Base-by-base conservation (phyloP, 2,329 filamentous ascomycete species). In the Fonsecaea pugnacius region DNA sequence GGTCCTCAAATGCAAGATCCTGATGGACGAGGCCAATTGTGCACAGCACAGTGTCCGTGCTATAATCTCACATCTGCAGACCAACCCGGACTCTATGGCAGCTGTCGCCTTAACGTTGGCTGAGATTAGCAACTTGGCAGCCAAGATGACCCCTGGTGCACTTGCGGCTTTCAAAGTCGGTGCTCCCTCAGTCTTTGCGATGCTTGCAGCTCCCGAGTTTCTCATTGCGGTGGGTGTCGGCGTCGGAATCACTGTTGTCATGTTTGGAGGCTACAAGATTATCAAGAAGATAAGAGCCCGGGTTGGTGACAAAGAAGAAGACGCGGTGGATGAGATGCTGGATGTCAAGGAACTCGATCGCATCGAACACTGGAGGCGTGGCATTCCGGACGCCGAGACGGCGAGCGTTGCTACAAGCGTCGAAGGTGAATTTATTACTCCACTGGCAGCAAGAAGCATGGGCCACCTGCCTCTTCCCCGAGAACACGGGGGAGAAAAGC, bases 251-350 rank as follows among this genome's bases (percentile, higher is more conserved):
- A 98, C 95, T 0, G 88, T 98, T 8, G 91, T 99, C 72, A 93
- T 95, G 76, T 91, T 99, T 65, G 95, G 95, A 60, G 94, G 95
- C 4, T 98, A 92, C 85, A 98, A 96, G 79, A 97, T 99, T 75
- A 88, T 99, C 78, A 96, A 97, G 83, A 89, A 88, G 71, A 91
- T 98, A 70, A 81, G 82, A 72, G 69, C 68, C 27, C 61, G 62
- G 10, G 48, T 66, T 10, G 66, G 66, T n/a, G 61, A 70, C 18
- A 72, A 75, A 62, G 74, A 70, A 63, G 74, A 71, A 62, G 65
- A 64, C 1, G 75, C 76, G 59, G 78, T 85, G 69, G 84, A 87
- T 58, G 84, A 88, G 70, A 78, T 88, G 70, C 73, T 85, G 12
- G 83, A 86, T 66, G 69, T 72, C 32, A 71, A 74, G 9, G 67